phyloP scores from a whole-genome alignment of 176 grass and related monocot genomes.

The Triticum timopheevii region DNA sequence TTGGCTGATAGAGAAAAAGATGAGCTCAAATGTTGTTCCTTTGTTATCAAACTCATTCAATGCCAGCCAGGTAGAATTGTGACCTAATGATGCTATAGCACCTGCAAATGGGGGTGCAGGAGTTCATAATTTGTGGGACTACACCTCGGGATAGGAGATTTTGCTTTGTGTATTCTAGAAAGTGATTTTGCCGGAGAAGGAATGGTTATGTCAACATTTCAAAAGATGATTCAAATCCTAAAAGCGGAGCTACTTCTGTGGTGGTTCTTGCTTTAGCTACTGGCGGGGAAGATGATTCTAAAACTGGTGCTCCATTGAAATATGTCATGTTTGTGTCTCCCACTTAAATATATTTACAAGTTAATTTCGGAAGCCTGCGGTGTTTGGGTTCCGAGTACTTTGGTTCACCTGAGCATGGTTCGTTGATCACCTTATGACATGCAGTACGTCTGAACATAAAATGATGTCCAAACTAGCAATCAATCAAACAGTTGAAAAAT shows the following conservation, averaged over 20 bases:
- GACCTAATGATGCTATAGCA: conserved; percentile 13
- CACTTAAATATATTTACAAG: conserved; percentile 47
- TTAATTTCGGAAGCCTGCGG: conserved; percentile 46
- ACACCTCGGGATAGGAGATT: conserved; percentile 40
- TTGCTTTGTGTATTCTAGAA: conserved; percentile 77
- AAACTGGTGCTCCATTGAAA: conserved; percentile 38
- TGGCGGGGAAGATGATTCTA: neutral
- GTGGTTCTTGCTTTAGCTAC: neutral
- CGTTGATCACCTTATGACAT: conserved; percentile 64
- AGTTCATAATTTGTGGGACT: conserved; percentile 24
- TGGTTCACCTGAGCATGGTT: conserved; percentile 52
- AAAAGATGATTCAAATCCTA: neutral
- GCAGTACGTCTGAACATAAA: neutral
- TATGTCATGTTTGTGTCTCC: conserved; percentile 32
- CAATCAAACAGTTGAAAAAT: no score
- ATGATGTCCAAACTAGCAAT: no score
- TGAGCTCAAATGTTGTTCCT: no score
- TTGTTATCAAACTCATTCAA: no score
- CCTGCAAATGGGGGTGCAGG: conserved; percentile 14
- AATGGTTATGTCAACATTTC: conserved; percentile 35
- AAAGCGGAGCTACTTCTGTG: neutral
- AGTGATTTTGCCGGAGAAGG: conserved; percentile 53
- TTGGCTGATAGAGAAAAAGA: no score
- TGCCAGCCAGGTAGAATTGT: neutral
- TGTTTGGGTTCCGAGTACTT: conserved; percentile 42